Base-by-base conservation (phyloP, 176 grass and related monocot species). In the Triticum monococcum region DNA sequence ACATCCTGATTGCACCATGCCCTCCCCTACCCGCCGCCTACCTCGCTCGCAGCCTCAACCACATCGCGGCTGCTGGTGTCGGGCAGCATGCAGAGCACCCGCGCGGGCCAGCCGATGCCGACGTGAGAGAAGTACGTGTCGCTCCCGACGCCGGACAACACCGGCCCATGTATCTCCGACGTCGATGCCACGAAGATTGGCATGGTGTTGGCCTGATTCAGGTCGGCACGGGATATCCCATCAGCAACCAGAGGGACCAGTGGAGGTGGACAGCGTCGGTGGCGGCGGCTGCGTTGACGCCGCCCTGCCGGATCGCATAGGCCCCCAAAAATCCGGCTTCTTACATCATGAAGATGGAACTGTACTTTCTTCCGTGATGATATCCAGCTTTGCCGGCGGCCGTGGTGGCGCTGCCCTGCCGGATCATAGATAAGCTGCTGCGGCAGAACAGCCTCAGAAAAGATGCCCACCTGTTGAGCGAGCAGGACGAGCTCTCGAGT, bases 41-140 rank as follows among this genome's bases (percentile, higher is more conserved):
- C 28, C 28, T 30, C 28, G 28, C 28, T 30, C 28, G 28, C 28
- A 30, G 28, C 28, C 41, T 45, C 41, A 45, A 3, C 41, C 11
- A 3, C 41, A 45, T 45, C 41, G 41, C 3, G 3, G 83, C 97
- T 99, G 14, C 94, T 94, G 18, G 94, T 99, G 87, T 99, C 94
- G 1, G 91, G 90, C 28, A 99, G 94, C 90, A 99, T 83, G 87
- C 92, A 99, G 4, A 96, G 82, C 63, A 88, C 59, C 85, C 81
- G 85, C 3, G 90, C 79, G 0, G 97, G 94, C 9, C 71, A 89
- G 4, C 97, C 97, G 3, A 99, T n/a, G 0, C 94, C 94, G 1
- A 99, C 77, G 0, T 90, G 94, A 4, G 96, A 96, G 90, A 98
- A 96, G 91, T 98, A 98, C 86, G 96, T 93, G 3, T 92, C 93